These are phyloP conservation scores for Cicer arietinum DNA, from an alignment of 306 rosid species.

Conservation along the genomic window DNA sequence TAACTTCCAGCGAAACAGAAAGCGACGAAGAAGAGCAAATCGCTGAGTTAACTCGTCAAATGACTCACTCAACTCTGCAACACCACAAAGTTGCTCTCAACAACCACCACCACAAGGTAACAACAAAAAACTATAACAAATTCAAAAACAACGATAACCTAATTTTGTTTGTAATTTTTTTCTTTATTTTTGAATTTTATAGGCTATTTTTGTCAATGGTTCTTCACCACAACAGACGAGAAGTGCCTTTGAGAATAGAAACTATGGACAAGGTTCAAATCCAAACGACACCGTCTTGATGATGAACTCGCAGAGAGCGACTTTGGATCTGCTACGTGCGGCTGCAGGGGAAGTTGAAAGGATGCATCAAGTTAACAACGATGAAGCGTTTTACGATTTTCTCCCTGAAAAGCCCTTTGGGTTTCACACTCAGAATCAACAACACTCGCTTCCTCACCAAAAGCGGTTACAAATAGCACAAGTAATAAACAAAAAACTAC, in stretches of 20 bases:
- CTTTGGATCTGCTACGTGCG: conserved; percentile 74
- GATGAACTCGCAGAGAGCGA: conserved; percentile 44
- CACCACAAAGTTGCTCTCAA: conserved; percentile 30
- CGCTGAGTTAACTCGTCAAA: conserved; percentile 62
- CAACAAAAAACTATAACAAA: neutral
- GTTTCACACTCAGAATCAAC: neutral
- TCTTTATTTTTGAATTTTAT: neutral
- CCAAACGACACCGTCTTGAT: conserved; percentile 51
- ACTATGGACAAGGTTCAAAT: conserved; percentile 52
- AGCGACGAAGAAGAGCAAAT: conserved; percentile 76
- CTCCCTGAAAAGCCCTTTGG: conserved; percentile 15
- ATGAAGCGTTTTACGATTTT: neutral
- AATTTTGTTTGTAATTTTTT: neutral
- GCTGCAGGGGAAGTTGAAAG: conserved; percentile 73
- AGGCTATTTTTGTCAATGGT: conserved; percentile 46
- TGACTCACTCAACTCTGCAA: conserved; percentile 60
- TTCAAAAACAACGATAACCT: neutral
- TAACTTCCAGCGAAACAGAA: conserved; percentile 67
- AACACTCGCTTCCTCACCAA: conserved; percentile 51
- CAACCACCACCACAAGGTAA: conserved; percentile 53
- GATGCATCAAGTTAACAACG: conserved; percentile 49
- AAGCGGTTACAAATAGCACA: conserved; percentile 47
- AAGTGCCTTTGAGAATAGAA: conserved; percentile 46
- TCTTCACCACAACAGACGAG: conserved; percentile 82
- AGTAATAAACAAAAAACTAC: conserved; percentile 40